Evolutionary conservation across 352 stramenopile species (phyloP).

Genomic region (Pythium vanterpoolii): DNA sequence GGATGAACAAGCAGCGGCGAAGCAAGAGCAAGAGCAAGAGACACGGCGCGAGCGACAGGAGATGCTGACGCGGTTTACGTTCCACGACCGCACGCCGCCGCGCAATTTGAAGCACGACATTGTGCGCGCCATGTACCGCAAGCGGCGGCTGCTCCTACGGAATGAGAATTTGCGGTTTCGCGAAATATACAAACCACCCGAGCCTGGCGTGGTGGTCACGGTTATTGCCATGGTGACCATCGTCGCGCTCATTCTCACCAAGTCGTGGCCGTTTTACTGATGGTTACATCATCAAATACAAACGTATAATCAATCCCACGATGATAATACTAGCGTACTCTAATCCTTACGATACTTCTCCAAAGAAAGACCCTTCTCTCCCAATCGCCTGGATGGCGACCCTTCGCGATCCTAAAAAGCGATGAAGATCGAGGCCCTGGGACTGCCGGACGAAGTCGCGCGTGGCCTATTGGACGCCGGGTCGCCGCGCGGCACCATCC

Average conservation of each 20-base stretch:
- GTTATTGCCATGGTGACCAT: slow-evolving; percentile 48
- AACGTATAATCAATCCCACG: background rate
- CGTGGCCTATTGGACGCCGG: slow-evolving; percentile 44
- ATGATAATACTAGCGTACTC: background rate
- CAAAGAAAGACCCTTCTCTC: background rate
- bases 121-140: slow-evolving; percentile 47
- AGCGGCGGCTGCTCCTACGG: slow-evolving; percentile 56
- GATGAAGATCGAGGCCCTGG: slow-evolving; percentile 43
- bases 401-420: slow-evolving; percentile 5
- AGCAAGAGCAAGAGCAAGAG: slow-evolving; percentile 24
- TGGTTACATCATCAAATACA: background rate
- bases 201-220: slow-evolving; percentile 60
- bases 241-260: slow-evolving; percentile 69
- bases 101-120: slow-evolving; percentile 36
- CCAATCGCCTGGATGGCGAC: background rate
- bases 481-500: slow-evolving; percentile 45
- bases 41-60: slow-evolving; percentile 31
- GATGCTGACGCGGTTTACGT: slow-evolving; percentile 44
- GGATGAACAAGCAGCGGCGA: slow-evolving; percentile 24
- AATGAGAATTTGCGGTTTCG: slow-evolving; percentile 78
- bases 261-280: slow-evolving; percentile 77
- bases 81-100: slow-evolving; percentile 36
- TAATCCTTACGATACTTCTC: background rate
- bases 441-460: slow-evolving; percentile 27
- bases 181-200: slow-evolving; percentile 64